phyloP scores from a whole-genome alignment of 1,284 basidiomycete species.

The Papiliotrema flavescens region DNA sequence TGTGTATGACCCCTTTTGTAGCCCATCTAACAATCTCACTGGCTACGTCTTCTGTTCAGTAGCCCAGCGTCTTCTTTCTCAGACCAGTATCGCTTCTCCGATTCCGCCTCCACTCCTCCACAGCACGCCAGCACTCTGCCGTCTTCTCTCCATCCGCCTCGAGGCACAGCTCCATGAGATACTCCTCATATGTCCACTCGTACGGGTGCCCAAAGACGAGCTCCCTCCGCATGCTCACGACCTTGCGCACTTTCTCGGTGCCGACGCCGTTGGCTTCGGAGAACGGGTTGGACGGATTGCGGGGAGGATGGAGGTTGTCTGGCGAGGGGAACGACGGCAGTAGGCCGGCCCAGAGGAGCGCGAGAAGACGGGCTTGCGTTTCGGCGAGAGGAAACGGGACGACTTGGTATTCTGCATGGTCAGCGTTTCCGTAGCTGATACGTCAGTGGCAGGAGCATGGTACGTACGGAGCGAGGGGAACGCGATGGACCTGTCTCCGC shows the following conservation, averaged over 20 bases:
- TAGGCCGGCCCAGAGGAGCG: constrained; percentile 36
- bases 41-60: constrained; percentile 18
- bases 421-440: no score
- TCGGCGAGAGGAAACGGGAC: constrained; percentile 52
- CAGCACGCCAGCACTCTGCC: constrained; percentile 10
- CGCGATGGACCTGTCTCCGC: constrained; percentile 43
- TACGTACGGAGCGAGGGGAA: constrained; percentile 45
- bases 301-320: constrained; percentile 18
- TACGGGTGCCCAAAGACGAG: constrained; percentile 39
- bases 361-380: constrained; percentile 44
- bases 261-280: constrained; percentile 2
- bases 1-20: no score
- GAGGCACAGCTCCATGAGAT: constrained; percentile 28
- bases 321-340: constrained; percentile 26
- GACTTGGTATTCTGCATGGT: constrained; percentile 40
- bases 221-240: constrained; percentile 21
- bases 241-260: constrained; percentile 12
- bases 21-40: no score
- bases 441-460: no score
- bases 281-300: constrained; percentile 27
- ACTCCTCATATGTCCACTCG: constrained; percentile 39
- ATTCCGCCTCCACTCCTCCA: constrained; percentile 28
- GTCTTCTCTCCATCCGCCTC: constrained; percentile 21
- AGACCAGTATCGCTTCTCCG: constrained; percentile 26
- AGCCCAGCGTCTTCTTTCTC: constrained; percentile 34